Evolutionary conservation across 2,329 filamentous ascomycete species (phyloP), one percentile per base, ranked within the genome.

Genomic region (Diatrype stigma): DNA sequence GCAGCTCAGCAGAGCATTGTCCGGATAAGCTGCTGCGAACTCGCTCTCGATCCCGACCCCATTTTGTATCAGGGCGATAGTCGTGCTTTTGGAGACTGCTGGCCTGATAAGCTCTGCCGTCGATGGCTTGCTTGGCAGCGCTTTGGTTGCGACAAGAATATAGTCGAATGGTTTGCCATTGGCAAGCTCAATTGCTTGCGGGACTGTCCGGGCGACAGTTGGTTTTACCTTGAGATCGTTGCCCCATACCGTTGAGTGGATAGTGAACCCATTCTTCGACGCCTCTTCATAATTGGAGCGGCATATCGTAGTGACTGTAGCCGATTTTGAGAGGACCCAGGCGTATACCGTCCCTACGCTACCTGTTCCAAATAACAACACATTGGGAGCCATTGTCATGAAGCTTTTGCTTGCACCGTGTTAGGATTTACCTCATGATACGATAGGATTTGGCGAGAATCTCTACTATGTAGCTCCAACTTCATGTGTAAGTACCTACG

Each of bases 41-140:
- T 77, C 74, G 3, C 74, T 69, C 60, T 84, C 80, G 52, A 82
- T 79, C 7, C 69, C 72, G 47, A 83, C 74, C 14, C 80, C 80
- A 56, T 83, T 84, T 57, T 84, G 80, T 30, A 81, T 66, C 6
- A 84, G 70, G n/a, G 78, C 77, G 40, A 83, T 75, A 6, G 72
- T 68, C 0, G 78, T 82, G 14, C 32, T 52, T 8, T 49, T 56
- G 14, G 53, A 51, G 11, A 67, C 54, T 2, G 60, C 65, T 1
- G 65, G 65, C n/a, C 42, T 47, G 52, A 67, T 59, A 38, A 65
- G 45, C 49, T 63, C 60, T 5, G 63, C 58, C 12, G 53, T 58
- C 4, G 63, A 61, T 2, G 63, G 63, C 2, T 8, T 51, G 2
- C 59, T 59, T 12, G 56, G 60, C 3, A 66, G 38, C 2, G 60